These are phyloP conservation scores for Myriangium duriaei DNA, from an alignment of 2,329 filamentous ascomycete genomes.

Conservation along the genomic window DNA sequence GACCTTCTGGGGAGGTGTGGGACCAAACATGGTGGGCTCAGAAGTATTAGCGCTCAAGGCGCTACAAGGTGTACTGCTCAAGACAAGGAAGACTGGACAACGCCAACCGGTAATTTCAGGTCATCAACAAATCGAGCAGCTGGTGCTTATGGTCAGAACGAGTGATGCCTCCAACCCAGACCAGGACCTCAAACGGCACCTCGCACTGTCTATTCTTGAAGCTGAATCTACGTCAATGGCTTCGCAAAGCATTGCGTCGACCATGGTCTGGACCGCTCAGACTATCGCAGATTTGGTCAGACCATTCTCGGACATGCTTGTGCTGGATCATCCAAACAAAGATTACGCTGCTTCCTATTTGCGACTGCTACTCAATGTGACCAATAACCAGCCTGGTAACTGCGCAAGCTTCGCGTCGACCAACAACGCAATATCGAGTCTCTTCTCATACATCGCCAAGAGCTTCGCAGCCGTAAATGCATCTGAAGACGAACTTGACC, in stretches of 20 bases:
- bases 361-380: constrained; percentile 69
- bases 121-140: constrained; percentile 10
- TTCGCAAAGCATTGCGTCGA: constrained; percentile 10
- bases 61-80: constrained; percentile 20
- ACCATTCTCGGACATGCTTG: constrained; percentile 17
- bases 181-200: constrained; percentile 10
- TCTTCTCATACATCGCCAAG: constrained; percentile 19
- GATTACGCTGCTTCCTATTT: constrained; percentile 25
- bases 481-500: constrained; percentile 47
- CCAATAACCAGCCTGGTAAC: constrained; percentile 62
- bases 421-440: constrained; percentile 33
- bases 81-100: constrained; percentile 2
- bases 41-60: constrained; percentile 50
- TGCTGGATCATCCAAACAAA: constrained; percentile 14
- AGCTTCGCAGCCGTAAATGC: constrained; percentile 27
- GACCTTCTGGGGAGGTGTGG: constrained; percentile 45
- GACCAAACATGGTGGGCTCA: constrained; percentile 44
- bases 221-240: constrained; percentile 10
- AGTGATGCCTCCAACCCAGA: constrained; percentile 22
- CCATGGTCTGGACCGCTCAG: constrained; percentile 34
- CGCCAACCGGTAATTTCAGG: not conserved
- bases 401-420: constrained; percentile 53
- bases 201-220: constrained; percentile 8
- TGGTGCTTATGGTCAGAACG: constrained; percentile 36
- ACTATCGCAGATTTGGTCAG: constrained; percentile 31